Base-by-base conservation (phyloP, 306 rosid genomes). In the Gynostemma pentaphyllum region DNA sequence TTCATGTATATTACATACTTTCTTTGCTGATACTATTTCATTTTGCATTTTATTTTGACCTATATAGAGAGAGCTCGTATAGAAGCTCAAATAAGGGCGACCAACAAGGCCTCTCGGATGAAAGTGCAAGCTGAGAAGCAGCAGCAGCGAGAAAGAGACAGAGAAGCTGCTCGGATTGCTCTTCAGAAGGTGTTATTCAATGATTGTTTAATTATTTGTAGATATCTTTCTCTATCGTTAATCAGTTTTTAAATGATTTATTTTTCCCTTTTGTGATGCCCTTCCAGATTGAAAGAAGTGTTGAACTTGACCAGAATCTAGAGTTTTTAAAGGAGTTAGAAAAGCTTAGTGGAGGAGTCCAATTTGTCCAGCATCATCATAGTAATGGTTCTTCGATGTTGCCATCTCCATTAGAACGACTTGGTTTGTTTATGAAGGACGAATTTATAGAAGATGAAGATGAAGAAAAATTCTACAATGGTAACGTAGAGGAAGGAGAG, bases 151-250 rank as follows among this genome's bases (percentile, higher is more conserved):
- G 81, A 84, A 72, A 82, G 74, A 71, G 90, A 94, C 46, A 88
- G 99, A 76, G 90, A 86, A 76, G 97, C 91, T 34, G 95, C 96
- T 21, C 87, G 96, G 12, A 68, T 44, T 56, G 90, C 85, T 5
- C 72, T 92, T 23, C 85, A 81, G 37, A 74, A 81, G 95, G 99
- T n/a, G n/a, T 92, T 66, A 14, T 11, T 26, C 32, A 9, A 66
- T 2, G 24, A 24, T n/a, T 32, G 27, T 63, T 9, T 55, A 5
- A 11, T 23, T n/a, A n/a, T n/a, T n/a, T n/a, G n/a, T n/a, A n/a
- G n/a, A n/a, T n/a, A n/a, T n/a, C n/a, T n/a, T n/a, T n/a, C n/a
- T n/a, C n/a, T n/a, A n/a, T 44, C 67, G 42, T 37, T 21, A 19
- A 46, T 19, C 30, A 19, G 10, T 47, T 19, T 3, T n/a, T n/a